Percentiles rank a stretch among this genome's conserved stretches.
These are phyloP conservation scores for Lactarius deliciosus DNA, from an alignment of 768 basidiomycete species.

Conservation along the genomic window DNA sequence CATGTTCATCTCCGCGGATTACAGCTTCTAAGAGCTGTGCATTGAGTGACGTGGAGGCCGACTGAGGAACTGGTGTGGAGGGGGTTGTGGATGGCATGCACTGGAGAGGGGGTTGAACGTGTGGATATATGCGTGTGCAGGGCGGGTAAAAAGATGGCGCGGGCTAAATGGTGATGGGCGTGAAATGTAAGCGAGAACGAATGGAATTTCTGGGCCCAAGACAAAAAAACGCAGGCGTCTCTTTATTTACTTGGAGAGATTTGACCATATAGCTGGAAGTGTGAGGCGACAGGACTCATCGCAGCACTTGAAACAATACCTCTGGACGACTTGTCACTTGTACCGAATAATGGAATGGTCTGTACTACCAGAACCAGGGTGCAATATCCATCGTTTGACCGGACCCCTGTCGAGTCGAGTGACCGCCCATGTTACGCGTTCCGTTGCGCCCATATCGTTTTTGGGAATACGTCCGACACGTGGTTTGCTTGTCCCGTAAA, in stretches of 20 bases:
- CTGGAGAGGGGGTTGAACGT: constrained; percentile 6
- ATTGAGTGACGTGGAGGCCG: constrained; percentile 13
- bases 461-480: constrained; percentile 11
- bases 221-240: constrained; percentile 20
- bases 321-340: background rate
- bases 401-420: constrained; percentile 6
- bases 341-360: background rate
- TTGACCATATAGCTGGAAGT: constrained; percentile 14
- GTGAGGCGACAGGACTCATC: constrained; percentile 5
- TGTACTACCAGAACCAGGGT: background rate
- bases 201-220: background rate
- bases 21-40: constrained; percentile 43
- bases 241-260: constrained; percentile 13
- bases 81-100: constrained; percentile 17
- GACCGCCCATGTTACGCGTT: constrained; percentile 11
- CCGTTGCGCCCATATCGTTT: constrained; percentile 18
- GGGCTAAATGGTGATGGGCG: constrained; percentile 10
- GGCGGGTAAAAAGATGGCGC: background rate
- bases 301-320: background rate
- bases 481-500: constrained; percentile 5
- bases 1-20: constrained; percentile 53
- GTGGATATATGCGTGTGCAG: constrained; percentile 6
- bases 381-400: background rate
- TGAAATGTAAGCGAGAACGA: constrained; percentile 14
- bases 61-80: constrained; percentile 7